These are phyloP conservation scores for Neocatenulostroma microsporum DNA, from an alignment of 2,329 filamentous ascomycete genomes.

Conservation along the genomic window DNA sequence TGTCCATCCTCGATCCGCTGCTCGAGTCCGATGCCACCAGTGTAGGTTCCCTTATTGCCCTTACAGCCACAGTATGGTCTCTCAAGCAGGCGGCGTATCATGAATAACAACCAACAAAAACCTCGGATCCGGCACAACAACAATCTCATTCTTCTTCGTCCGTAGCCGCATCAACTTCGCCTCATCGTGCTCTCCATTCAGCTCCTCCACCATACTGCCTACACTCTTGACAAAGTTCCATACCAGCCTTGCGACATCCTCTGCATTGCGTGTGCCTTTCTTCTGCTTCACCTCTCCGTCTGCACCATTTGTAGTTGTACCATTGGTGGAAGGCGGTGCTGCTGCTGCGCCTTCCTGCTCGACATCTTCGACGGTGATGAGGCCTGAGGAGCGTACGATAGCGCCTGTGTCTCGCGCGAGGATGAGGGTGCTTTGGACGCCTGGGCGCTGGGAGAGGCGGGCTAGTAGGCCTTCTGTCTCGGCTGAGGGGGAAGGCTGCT, in stretches of 20 bases:
- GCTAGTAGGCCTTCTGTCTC: constrained; percentile 59
- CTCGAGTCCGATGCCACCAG: too few species aligned
- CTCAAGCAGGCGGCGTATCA: constrained; percentile 63
- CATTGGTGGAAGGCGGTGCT: constrained; percentile 14
- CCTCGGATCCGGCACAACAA: constrained; percentile 72
- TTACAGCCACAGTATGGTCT: too few species aligned
- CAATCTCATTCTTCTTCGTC: constrained; percentile 77
- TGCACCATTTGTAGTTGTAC: constrained; percentile 12
- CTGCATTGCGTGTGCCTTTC: constrained; percentile 43
- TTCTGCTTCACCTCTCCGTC: constrained; percentile 29
- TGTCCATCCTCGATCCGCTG: too few species aligned
- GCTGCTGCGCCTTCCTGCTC: constrained; percentile 36
- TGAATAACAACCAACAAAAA: constrained; percentile 74
- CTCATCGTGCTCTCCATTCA: constrained; percentile 72
- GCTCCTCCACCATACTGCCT: constrained; percentile 60
- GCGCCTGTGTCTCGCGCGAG: constrained; percentile 64
- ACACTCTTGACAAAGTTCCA: constrained; percentile 67
- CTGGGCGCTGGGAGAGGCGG: constrained; percentile 67
- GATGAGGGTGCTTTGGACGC: constrained; percentile 69
- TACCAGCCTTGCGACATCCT: constrained; percentile 67
- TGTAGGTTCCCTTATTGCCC: too few species aligned
- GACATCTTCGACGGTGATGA: constrained; percentile 53
- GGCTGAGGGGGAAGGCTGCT: constrained; percentile 33
- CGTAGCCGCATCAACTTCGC: constrained; percentile 66
- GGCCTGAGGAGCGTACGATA: constrained; percentile 66